Conservation (phyloP, 2,329 filamentous ascomycete genomes). For the Colletotrichum sp. region DNA sequence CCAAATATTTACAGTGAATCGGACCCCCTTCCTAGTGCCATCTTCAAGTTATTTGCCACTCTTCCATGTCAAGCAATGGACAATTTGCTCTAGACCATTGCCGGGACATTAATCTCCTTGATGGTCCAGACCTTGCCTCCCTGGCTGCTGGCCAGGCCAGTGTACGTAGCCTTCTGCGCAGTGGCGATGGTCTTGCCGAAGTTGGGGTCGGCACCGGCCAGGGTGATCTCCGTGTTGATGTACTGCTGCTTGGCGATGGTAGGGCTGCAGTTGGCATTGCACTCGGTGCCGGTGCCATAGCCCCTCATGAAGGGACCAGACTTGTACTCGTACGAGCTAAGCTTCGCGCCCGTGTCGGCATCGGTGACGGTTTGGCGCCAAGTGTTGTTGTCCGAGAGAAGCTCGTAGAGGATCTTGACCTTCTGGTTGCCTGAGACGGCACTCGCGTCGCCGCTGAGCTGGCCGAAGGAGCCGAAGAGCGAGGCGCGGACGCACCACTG, state of each 20-base stretch:
- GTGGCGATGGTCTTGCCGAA: neutral
- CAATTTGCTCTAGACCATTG: neutral
- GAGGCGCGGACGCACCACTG: conserved; percentile 41
- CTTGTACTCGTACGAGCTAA: conserved; percentile 37
- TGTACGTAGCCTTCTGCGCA: neutral
- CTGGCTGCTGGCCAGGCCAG: neutral
- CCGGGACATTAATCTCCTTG: neutral
- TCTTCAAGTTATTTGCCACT: neutral
- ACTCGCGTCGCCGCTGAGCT: conserved; percentile 24
- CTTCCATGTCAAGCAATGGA: neutral
- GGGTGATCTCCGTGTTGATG: conserved; percentile 26
- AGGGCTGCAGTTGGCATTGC: conserved; percentile 37
- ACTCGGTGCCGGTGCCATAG: conserved; percentile 44
- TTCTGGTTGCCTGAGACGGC: neutral
- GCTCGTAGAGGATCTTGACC: conserved; percentile 22
- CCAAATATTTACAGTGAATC: neutral
- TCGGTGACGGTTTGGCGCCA: conserved; percentile 37
- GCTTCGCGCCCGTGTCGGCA: conserved; percentile 33
- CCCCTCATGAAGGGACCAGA: conserved; percentile 41
- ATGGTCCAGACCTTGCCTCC: conserved; percentile 2
- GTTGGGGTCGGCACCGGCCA: neutral
- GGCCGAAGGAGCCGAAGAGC: conserved; percentile 41
- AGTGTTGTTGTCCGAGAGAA: conserved; percentile 25
- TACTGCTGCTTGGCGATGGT: conserved; percentile 37
- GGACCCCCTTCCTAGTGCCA: neutral